Base-by-base conservation (phyloP, 1,284 basidiomycete genomes). In the Cryptococcus hybrid region DNA sequence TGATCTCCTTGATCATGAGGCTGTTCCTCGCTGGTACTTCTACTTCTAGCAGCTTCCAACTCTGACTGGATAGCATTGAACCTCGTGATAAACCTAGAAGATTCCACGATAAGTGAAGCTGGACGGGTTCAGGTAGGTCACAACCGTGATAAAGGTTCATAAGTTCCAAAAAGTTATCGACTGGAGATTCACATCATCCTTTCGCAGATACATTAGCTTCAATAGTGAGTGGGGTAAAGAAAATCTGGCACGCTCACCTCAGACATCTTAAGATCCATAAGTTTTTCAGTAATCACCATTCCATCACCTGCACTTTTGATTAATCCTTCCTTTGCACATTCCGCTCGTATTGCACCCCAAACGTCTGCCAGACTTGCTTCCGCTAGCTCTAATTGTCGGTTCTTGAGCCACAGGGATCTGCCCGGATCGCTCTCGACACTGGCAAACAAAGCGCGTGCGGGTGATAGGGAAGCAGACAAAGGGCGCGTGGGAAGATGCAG, bases 241-340 rank as follows among this genome's bases (percentile, higher is more conserved):
- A 24, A 24, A 37, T 7, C 12, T 7, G 30, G 18, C 24, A 51
- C 6, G 64, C 80, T 73, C 86, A 86, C 77, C 87, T 94, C 81
- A 87, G 86, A 67, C 84, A 88, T 74, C 84, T 86, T 60, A 80
- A 84, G 47, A 86, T 83, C 70, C 69, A 73, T 73, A 48, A 62
- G 60, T 55, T 70, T 67, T 58, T 76, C 73, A 12, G 59, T 55
- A 9, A 75, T 54, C 7, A 73, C 60, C 65, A 75, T 56, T 54
- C 67, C 72, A 9, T 55, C 61, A 7, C 51, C 49, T 45, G 62
- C 68, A 5, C 30, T 39, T 37, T 58, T 35, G 9, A 18, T 54
- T 13, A 62, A 18, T 24, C 60, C 66, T 37, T 71, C 68, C 42
- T 53, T 57, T 8, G 18, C 60, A 39, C 70, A 55, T 54, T 74